Conservation (phyloP, 768 basidiomycete species). For the Bullera alba region DNA sequence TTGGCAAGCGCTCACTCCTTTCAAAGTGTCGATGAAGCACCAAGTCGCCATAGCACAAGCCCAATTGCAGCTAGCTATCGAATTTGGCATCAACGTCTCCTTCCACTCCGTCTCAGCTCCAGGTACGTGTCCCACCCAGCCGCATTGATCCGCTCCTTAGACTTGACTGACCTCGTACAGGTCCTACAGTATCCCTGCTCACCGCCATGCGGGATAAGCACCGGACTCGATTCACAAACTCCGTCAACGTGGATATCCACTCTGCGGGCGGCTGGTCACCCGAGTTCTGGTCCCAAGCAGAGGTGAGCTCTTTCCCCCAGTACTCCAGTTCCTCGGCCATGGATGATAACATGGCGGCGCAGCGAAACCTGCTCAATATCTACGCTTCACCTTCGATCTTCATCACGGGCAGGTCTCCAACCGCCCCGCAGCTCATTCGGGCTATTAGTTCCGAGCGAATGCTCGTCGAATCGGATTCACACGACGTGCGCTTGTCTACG, state of each 20-base stretch:
- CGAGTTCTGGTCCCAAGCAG: constrained; percentile 65
- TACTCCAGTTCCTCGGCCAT: neutral
- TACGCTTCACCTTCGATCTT: constrained; percentile 82
- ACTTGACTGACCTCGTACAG: constrained; percentile 28
- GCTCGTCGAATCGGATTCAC: constrained; percentile 78
- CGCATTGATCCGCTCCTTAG: neutral
- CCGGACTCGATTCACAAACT: constrained; percentile 53
- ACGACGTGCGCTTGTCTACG: constrained; percentile 58
- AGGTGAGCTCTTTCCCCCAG: constrained; percentile 53
- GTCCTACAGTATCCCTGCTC: constrained; percentile 61
- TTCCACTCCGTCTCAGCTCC: constrained; percentile 53
- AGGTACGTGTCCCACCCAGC: constrained; percentile 12
- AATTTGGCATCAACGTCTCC: constrained; percentile 68
- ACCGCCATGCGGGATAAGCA: constrained; percentile 56
- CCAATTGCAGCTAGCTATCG: constrained; percentile 78
- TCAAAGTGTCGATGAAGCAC: constrained; percentile 70
- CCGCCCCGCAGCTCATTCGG: constrained; percentile 60
- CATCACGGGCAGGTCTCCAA: constrained; percentile 68
- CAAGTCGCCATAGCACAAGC: constrained; percentile 73
- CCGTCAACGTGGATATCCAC: constrained; percentile 79
- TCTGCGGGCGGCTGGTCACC: constrained; percentile 72
- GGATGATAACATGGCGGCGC: constrained; percentile 4
- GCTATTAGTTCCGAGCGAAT: constrained; percentile 61
- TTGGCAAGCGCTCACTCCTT: constrained; percentile 70
- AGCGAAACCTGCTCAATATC: constrained; percentile 67